Evolutionary conservation across 306 rosid genomes (phyloP), one percentile per base, ranked within the genome.

Genomic region (Pyrus pyrifolia): DNA sequence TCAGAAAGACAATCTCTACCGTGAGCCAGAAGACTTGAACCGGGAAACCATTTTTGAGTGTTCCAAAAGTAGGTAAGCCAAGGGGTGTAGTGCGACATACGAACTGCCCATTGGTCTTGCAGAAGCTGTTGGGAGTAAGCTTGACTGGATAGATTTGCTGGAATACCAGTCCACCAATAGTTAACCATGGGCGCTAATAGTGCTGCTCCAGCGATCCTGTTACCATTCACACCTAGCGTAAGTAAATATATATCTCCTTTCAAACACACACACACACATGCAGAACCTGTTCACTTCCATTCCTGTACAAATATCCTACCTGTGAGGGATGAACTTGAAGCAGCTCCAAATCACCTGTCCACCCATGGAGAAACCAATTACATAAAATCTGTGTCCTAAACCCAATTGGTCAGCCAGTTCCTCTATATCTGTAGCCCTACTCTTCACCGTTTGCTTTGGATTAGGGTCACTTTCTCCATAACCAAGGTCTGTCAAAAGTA

Each of bases 51-150:
- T 79, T 66, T 87, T 79, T 95, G 97, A 60, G 97, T 90, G 80
- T 90, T 88, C 97, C 98, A 92, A 95, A 96, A 90, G 78, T 92
- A 85, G 33, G 96, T 90, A 65, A 95, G 93, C 97, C 96, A 90
- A 2, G 98, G 97, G 4, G 63, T 25, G 71, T 92, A 80, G 87
- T 90, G 97, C 63, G 89, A 83, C 27, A 95, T 90, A 69, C 97
- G 89, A 63, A 85, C 14, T 8, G 89, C 78, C 97, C 97, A 95
- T 64, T 83, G 97, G 80, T 95, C 98, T 70, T 19, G 87, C 52
- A 22, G 74, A 46, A 63, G 75, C 33, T 73, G 63, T 68, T 60
- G 79, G 53, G 65, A 3, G 85, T 53, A 92, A 44, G 83, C 93
- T 82, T 89, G 88, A 4, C 55, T 71, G 6, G 93, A 78, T 72